Evolutionary conservation across 2,329 filamentous ascomycete genomes (phyloP).

Genomic region (Paracoccidioides brasiliensis): DNA sequence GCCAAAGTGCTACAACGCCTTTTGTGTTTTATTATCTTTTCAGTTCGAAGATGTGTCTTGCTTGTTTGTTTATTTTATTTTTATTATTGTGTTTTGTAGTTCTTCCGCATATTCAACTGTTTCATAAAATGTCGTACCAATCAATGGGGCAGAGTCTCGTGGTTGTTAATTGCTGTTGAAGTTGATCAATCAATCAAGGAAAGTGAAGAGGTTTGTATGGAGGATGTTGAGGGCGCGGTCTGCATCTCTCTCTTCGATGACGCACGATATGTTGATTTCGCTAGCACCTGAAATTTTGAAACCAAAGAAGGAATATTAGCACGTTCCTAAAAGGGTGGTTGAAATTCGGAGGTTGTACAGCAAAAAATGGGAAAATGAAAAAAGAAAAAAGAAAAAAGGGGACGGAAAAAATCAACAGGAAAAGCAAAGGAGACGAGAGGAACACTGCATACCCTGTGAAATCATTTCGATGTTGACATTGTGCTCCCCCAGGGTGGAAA

Average conservation of each 20-base stretch:
- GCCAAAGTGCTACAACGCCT: too few species aligned
- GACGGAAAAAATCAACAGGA: background rate
- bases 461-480: slow-evolving; percentile 99
- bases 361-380: too few species aligned
- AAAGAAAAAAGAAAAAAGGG: too few species aligned
- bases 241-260: slow-evolving; percentile 83
- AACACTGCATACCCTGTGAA: slow-evolving; percentile 67
- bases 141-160: background rate
- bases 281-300: slow-evolving; percentile 56
- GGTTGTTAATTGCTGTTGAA: too few species aligned
- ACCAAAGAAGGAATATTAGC: slow-evolving; percentile 12
- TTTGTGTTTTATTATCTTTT: too few species aligned
- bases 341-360: background rate
- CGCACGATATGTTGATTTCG: slow-evolving; percentile 98
- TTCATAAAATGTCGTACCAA: too few species aligned
- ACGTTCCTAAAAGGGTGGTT: slow-evolving; percentile 6
- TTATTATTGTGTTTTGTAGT: too few species aligned
- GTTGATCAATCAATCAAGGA: slow-evolving; percentile 74
- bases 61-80: too few species aligned
- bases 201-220: slow-evolving; percentile 93
- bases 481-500: slow-evolving; percentile 83
- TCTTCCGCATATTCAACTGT: too few species aligned
- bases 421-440: slow-evolving; percentile 3
- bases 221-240: slow-evolving; percentile 90
- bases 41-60: too few species aligned